Evolutionary conservation across 768 basidiomycete species (phyloP).

Genomic region (Suillus discolor): DNA sequence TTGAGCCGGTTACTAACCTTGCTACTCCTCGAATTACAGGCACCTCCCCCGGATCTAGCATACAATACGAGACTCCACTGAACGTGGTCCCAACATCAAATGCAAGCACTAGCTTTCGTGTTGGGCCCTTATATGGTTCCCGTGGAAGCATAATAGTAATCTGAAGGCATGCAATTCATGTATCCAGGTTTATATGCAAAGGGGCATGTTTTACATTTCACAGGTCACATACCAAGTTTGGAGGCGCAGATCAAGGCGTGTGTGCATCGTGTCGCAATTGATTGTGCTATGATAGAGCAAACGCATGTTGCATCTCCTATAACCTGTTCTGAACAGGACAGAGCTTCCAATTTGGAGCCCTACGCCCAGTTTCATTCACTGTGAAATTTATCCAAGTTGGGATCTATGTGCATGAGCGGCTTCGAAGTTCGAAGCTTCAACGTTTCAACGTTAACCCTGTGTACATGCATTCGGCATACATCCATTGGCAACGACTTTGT

Average conservation of each 20-base stretch:
- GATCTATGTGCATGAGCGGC: not conserved
- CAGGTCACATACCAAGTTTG: not conserved
- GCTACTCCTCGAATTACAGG: conserved; percentile 31
- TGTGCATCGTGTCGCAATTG: not conserved
- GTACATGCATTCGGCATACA: no score
- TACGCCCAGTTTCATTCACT: not conserved
- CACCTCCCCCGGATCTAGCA: conserved; percentile 38
- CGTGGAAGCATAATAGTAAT: conserved; percentile 26
- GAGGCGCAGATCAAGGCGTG: not conserved
- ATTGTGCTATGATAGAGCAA: not conserved
- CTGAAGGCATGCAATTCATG: not conserved
- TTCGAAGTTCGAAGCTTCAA: not conserved
- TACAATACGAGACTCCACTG: conserved; percentile 41
- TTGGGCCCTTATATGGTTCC: conserved; percentile 37
- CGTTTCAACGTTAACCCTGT: not conserved
- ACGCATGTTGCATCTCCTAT: not conserved
- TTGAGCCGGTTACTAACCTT: conserved; percentile 21
- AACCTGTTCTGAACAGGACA: not conserved
- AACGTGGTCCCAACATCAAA: conserved; percentile 49
- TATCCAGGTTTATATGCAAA: not conserved
- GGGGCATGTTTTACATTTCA: not conserved
- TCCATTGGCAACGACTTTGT: not conserved
- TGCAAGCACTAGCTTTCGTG: conserved; percentile 44
- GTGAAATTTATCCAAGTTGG: not conserved
- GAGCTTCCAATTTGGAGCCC: not conserved